phyloP scores from a whole-genome alignment of 2,329 filamentous ascomycete species.

The Fusarium metavorans region DNA sequence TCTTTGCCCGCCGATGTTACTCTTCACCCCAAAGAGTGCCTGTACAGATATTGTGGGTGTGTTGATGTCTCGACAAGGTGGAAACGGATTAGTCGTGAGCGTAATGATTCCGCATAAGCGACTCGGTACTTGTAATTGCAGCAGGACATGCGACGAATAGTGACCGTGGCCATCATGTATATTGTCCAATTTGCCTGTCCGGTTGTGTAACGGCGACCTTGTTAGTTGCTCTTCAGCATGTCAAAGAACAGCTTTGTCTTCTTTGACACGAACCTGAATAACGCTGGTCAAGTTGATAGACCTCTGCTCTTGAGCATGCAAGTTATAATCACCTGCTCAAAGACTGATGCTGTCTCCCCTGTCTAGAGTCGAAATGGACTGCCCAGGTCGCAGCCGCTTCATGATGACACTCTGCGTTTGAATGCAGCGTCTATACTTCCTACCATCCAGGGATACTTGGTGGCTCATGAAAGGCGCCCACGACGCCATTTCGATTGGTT shows the following conservation, averaged over 20 bases:
- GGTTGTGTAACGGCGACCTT: not conserved
- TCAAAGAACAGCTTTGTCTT: not conserved
- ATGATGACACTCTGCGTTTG: not conserved
- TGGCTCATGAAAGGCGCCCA: conserved; percentile 16
- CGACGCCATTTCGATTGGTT: conserved; percentile 29
- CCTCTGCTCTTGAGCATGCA: conserved; percentile 14
- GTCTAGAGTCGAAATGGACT: conserved; percentile 4
- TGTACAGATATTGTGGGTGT: not conserved
- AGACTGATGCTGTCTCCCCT: conserved; percentile 9
- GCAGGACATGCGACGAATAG: not conserved
- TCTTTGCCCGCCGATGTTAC: not conserved
- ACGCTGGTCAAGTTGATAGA: not conserved
- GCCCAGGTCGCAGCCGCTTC: not conserved
- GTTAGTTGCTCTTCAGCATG: not conserved
- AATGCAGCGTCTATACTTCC: conserved; percentile 7
- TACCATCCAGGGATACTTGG: conserved; percentile 5
- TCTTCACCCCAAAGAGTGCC: not conserved
- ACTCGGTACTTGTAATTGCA: not conserved
- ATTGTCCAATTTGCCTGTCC: not conserved
- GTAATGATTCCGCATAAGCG: not conserved
- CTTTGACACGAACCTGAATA: not conserved
- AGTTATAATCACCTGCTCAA: conserved; percentile 26
- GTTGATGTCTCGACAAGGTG: not conserved
- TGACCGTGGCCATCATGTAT: not conserved
- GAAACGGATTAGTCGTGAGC: not conserved